phyloP scores from a whole-genome alignment of 768 basidiomycete genomes.

The Coprinellus aureogranulatus region DNA sequence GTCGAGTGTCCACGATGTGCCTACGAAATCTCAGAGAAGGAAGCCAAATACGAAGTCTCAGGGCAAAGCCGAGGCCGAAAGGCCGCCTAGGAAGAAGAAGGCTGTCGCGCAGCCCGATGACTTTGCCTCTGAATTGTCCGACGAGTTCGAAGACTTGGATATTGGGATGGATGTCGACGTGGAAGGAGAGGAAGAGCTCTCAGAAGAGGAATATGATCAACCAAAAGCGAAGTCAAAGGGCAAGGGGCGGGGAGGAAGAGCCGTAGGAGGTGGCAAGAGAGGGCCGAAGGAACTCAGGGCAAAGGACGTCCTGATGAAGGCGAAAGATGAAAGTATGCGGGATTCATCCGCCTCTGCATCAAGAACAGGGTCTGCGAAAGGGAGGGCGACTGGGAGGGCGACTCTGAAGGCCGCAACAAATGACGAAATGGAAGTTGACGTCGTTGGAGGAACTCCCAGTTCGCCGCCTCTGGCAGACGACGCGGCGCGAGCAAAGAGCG shows the following conservation, averaged over 20 bases:
- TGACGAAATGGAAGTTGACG: slow-evolving; percentile 34
- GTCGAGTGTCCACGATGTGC: background rate
- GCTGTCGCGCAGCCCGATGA: background rate
- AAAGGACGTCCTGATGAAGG: slow-evolving; percentile 17
- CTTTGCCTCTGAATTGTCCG: background rate
- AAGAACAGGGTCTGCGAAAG: slow-evolving; percentile 11
- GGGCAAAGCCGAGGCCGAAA: slow-evolving; percentile 47
- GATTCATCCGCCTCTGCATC: slow-evolving; percentile 7
- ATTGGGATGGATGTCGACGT: background rate
- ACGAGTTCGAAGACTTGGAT: slow-evolving; percentile 21
- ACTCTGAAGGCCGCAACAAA: slow-evolving; percentile 16
- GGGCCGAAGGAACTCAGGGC: slow-evolving; percentile 16
- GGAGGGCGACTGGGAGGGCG: background rate
- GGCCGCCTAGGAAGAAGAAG: slow-evolving; percentile 16
- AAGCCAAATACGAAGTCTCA: background rate
- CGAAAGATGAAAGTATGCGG: slow-evolving; percentile 2
- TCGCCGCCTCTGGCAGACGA: background rate
- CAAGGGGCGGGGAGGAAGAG: background rate
- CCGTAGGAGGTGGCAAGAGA: slow-evolving; percentile 15
- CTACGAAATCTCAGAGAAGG: background rate
- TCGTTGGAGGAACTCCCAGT: slow-evolving; percentile 23
- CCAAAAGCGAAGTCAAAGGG: background rate
- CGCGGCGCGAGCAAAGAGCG: slow-evolving; percentile 1
- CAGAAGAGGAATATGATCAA: slow-evolving; percentile 1
- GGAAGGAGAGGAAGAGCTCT: slow-evolving; percentile 13